Base-by-base conservation (phyloP, 176 grass and related monocot species). In the Miscanthus lutarioriparius region DNA sequence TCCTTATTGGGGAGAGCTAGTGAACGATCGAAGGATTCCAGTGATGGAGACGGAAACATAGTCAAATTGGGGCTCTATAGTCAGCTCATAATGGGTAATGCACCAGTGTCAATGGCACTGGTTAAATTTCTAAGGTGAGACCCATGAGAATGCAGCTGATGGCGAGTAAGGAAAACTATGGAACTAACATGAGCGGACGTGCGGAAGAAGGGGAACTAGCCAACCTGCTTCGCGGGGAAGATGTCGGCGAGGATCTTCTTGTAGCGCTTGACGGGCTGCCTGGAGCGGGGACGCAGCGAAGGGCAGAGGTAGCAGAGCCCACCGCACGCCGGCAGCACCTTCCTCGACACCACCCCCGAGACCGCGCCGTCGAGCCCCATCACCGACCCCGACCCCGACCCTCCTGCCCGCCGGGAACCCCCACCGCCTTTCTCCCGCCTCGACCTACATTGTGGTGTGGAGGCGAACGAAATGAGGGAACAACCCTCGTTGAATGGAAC, bases 171-270 rank as follows among this genome's bases (percentile, higher is more conserved):
- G 27, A 53, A 5, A 76, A 7, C 30, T 19, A 37, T 35, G 47
- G 47, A 14, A 22, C 7, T 39, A 4, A 69, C 20, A 22, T 10
- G 6, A 62, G 25, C 22, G 22, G 54, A 63, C n/a, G n/a, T 59
- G 49, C 5, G 13, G 78, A 15, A 23, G 79, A 61, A 4, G 38
- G 17, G 67, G 22, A 17, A 11, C 27, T 20, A n/a, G 28, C 23
- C 0, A 70, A 94, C 92, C 84, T 89, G 92, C 3, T 67, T 82
- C 8, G 82, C 74, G 65, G 90, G 93, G 84, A 95, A 95, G 48
- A 95, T 92, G 6, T 90, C 82, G n/a, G 88, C 78, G 72, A 95
- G 80, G 84, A 95, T 91, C 82, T 92, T 95, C 85, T 95, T 95
- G 82, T 95, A 95, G 36, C 90, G 83, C 86, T 95, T 92, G 56